Evolutionary conservation across 2,329 filamentous ascomycete species (phyloP).

Genomic region (Fusarium armeniacum): DNA sequence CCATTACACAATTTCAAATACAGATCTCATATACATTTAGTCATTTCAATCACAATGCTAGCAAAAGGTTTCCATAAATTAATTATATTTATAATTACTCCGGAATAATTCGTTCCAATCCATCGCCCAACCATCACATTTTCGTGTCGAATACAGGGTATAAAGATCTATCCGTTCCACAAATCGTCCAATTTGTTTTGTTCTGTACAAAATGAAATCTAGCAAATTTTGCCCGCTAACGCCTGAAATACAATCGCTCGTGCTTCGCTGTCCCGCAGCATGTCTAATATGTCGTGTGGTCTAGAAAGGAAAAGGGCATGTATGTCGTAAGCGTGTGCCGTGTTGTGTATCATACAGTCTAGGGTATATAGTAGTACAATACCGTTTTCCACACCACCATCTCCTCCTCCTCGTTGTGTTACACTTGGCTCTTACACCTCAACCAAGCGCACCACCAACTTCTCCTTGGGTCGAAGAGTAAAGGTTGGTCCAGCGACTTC

Average conservation of each 20-base stretch:
- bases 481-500: constrained; percentile 46
- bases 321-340: constrained; percentile 2
- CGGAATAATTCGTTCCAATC: background rate
- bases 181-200: background rate
- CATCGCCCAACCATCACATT: background rate
- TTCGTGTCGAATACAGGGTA: background rate
- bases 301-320: background rate
- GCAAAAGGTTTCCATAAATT: background rate
- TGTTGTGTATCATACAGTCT: background rate
- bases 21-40: background rate
- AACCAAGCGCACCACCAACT: constrained; percentile 41
- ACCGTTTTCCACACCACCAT: background rate
- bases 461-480: constrained; percentile 50
- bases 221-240: background rate
- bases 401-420: background rate
- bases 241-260: background rate
- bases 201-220: background rate
- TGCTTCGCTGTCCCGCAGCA: background rate
- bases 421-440: constrained; percentile 24
- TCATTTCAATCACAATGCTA: background rate
- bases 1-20: background rate
- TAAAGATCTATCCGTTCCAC: background rate
- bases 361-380: constrained; percentile 1
- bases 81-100: background rate
- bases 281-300: background rate